These are phyloP conservation scores for Tuber microsphaerosporum DNA, from an alignment of 495 filamentous ascomycete genomes.

Conservation along the genomic window DNA sequence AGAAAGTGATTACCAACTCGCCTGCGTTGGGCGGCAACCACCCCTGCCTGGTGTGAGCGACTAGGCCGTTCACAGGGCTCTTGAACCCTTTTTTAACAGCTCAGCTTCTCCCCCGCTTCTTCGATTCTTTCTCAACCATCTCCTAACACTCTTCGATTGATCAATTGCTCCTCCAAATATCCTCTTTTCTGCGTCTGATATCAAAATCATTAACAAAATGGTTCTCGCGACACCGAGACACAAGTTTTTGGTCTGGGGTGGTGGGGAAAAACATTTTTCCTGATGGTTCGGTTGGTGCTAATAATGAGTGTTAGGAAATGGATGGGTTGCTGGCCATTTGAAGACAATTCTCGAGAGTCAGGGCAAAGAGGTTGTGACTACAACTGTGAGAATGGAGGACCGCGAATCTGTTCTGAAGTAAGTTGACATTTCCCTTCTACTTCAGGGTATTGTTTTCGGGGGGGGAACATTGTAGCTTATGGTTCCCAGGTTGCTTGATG, in stretches of 20 bases:
- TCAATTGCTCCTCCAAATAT: background rate
- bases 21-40: background rate
- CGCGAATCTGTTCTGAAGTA: constrained; percentile 50
- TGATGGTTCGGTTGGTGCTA: background rate
- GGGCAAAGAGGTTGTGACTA: constrained; percentile 54
- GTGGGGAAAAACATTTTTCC: constrained; percentile 37
- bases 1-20: too few relatives aligned
- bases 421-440: background rate
- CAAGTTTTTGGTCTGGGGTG: constrained; percentile 57
- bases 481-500: constrained; percentile 47
- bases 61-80: background rate
- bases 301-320: constrained; percentile 31
- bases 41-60: background rate
- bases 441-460: background rate
- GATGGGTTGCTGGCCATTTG: constrained; percentile 60
- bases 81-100: background rate
- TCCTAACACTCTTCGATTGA: background rate
- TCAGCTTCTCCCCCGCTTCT: background rate
- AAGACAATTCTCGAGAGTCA: constrained; percentile 56
- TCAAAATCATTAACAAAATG: constrained; percentile 13
- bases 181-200: background rate
- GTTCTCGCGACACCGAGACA: constrained; percentile 30
- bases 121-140: background rate
- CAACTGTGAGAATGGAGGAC: constrained; percentile 57
- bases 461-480: background rate